These are phyloP conservation scores for Acanthamoeba healyi DNA, from an alignment of 208 protist species.

Conservation along the genomic window DNA sequence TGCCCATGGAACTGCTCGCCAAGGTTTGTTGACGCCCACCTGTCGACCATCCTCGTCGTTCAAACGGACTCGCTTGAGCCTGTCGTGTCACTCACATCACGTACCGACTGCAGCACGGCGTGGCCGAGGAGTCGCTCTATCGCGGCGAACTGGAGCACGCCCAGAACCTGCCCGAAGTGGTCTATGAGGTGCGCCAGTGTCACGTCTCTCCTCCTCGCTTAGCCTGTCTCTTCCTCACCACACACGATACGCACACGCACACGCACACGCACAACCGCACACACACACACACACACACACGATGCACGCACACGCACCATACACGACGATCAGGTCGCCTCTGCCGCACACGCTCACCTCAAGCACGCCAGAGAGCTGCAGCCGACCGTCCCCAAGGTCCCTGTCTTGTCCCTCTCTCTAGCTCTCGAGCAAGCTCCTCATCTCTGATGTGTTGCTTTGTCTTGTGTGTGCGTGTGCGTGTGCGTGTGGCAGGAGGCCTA, in stretches of 20 bases:
- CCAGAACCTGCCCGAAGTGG: slow-evolving; percentile 13
- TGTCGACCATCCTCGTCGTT: background rate
- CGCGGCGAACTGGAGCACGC: background rate
- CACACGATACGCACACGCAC: too few relatives aligned
- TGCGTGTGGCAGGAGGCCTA: slow-evolving; percentile 56
- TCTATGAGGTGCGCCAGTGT: slow-evolving; percentile 41
- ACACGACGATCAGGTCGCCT: background rate
- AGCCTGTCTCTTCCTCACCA: too few relatives aligned
- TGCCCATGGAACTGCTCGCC: slow-evolving; percentile 69
- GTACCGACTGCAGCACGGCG: slow-evolving; percentile 18
- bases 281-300: too few relatives aligned
- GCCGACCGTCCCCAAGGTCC: background rate
- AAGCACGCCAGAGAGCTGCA: background rate
- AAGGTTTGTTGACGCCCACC: slow-evolving; percentile 58
- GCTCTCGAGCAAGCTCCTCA: background rate
- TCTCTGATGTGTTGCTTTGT: too few relatives aligned
- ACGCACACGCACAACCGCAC: too few relatives aligned
- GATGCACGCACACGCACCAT: too few relatives aligned
- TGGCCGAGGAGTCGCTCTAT: slow-evolving; percentile 49
- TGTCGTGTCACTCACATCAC: background rate
- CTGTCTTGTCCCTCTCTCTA: background rate
- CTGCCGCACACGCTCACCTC: slow-evolving; percentile 7
- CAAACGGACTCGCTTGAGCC: background rate
- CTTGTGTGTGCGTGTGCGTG: too few relatives aligned
- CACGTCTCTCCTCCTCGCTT: too few relatives aligned